A percentile compares a stretch with the other conserved stretches of the same genome.
Evolutionary conservation across 306 rosid genomes (phyloP).

Genomic region (Vigna angularis): DNA sequence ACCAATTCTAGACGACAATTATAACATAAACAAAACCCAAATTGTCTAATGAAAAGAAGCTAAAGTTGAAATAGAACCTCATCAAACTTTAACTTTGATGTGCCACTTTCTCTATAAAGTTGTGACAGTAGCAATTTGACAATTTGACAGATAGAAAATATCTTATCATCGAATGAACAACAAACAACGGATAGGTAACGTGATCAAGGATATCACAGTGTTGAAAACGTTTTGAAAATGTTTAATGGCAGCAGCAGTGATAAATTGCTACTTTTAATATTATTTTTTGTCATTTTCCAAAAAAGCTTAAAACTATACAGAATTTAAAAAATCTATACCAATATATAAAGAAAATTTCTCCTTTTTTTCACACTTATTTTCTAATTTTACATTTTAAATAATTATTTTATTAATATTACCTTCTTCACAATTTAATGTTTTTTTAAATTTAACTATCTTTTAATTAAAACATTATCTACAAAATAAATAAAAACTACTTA

Average conservation of each 20-base stretch:
- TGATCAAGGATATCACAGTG: not conserved
- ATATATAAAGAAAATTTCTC: too few relatives aligned
- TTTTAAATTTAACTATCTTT: too few relatives aligned
- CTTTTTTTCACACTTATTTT: too few relatives aligned
- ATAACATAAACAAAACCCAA: not conserved
- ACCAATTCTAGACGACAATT: not conserved
- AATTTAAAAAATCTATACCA: too few relatives aligned
- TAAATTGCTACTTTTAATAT: not conserved
- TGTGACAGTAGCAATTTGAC: constrained; percentile 14
- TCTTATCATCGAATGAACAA: not conserved
- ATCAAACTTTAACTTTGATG: constrained; percentile 3
- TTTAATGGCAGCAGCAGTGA: not conserved
- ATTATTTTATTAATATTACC: too few relatives aligned
- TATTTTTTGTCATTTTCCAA: too few relatives aligned
- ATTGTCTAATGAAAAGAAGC: not conserved
- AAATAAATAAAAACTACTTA: too few relatives aligned
- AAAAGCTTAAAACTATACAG: too few relatives aligned
- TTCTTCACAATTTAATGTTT: too few relatives aligned
- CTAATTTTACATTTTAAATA: too few relatives aligned
- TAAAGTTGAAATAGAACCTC: not conserved
- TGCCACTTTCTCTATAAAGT: constrained; percentile 21
- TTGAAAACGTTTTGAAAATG: constrained; percentile 5
- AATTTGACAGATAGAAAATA: not conserved
- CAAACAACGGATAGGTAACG: not conserved
- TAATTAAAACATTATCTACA: too few relatives aligned